Evolutionary conservation across 495 filamentous ascomycete genomes (phyloP).

Genomic region (Hypoxylon rickii): DNA sequence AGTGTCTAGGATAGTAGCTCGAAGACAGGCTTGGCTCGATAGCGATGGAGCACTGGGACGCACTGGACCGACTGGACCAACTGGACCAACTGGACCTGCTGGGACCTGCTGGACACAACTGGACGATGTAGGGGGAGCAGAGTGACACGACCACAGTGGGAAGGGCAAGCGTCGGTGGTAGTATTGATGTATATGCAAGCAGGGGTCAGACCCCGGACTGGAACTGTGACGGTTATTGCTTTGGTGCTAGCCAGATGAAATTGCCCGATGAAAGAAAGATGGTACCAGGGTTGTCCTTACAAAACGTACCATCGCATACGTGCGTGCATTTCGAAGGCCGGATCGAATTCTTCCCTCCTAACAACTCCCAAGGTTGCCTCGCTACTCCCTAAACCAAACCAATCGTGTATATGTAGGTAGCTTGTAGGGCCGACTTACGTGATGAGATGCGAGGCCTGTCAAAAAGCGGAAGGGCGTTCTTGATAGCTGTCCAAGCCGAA

Average conservation of each 20-base stretch:
- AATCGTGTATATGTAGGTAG: too few relatives aligned
- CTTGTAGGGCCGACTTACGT: neutral
- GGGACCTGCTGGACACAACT: too few relatives aligned
- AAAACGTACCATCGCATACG: conserved; percentile 44
- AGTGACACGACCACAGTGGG: conserved; percentile 34
- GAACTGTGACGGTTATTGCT: conserved; percentile 39
- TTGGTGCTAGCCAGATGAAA: conserved; percentile 47
- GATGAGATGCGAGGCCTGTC: neutral
- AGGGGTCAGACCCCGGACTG: conserved; percentile 34
- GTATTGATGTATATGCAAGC: conserved; percentile 33
- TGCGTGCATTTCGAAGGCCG: conserved; percentile 31
- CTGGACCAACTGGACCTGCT: too few relatives aligned
- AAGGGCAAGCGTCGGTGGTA: conserved; percentile 33
- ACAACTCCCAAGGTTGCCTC: conserved; percentile 9
- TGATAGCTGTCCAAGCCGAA: neutral
- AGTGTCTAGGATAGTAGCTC: conserved; percentile 2
- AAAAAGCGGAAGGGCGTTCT: conserved; percentile 7
- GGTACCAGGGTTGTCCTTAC: conserved; percentile 36
- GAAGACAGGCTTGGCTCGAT: conserved; percentile 3
- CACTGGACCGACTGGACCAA: conserved; percentile 2
- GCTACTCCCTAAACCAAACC: too few relatives aligned
- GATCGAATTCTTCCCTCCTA: conserved; percentile 33
- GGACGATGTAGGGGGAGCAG: conserved; percentile 15
- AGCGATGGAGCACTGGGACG: neutral
- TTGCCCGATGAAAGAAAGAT: conserved; percentile 46